Conservation (phyloP, 306 rosid species). For the Cucurbita maxima region DNA sequence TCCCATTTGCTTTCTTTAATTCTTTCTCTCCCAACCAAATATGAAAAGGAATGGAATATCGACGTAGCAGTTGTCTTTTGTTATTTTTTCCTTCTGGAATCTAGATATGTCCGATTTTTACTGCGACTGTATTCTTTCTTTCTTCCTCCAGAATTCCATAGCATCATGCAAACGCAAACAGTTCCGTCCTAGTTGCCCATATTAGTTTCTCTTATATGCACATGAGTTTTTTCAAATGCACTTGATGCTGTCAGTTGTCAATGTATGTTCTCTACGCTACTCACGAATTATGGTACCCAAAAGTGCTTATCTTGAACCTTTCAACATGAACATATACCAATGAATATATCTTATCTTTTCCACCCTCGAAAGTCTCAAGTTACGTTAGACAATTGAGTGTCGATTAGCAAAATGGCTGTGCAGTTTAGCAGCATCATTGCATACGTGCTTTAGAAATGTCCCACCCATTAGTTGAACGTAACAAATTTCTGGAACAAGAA, state of each 20-base stretch:
- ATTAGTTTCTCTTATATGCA: neutral
- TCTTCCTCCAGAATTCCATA: neutral
- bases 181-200: neutral
- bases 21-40: neutral
- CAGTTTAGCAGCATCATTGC: neutral
- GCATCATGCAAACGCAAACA: neutral
- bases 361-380: neutral
- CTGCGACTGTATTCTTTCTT: neutral
- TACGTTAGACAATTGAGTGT: neutral
- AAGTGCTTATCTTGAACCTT: neutral
- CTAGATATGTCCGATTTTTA: conserved; percentile 2
- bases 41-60: neutral
- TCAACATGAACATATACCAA: neutral
- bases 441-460: conserved; percentile 1
- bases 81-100: conserved; percentile 5
- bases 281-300: neutral
- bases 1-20: neutral
- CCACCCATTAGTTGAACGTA: conserved; percentile 8
- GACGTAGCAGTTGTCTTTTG: neutral
- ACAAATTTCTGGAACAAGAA: neutral
- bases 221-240: neutral
- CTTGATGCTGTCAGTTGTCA: neutral
- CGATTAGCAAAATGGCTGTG: neutral
- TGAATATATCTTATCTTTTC: neutral
- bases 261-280: neutral